A percentile compares a stretch with the other conserved stretches of the same genome.
Evolutionary conservation across 2,329 filamentous ascomycete genomes (phyloP).

Genomic region (Hymenoscyphus occultus): DNA sequence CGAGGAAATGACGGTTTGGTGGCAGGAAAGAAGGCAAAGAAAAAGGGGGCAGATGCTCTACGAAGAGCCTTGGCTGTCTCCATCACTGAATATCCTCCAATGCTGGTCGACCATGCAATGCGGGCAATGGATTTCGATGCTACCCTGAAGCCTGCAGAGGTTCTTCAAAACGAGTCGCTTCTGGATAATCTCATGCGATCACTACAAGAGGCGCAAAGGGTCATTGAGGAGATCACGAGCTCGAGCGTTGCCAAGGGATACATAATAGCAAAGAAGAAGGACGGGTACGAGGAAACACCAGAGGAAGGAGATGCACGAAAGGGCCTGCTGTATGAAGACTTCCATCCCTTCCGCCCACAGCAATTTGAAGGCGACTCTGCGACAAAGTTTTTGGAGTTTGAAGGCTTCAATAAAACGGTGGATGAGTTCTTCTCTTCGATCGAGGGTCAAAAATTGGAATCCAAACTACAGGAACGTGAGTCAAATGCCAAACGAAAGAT

Average conservation of each 20-base stretch:
- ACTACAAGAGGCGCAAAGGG: constrained; percentile 65
- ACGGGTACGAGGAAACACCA: constrained; percentile 35
- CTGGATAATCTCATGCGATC: constrained; percentile 66
- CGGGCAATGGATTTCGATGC: constrained; percentile 67
- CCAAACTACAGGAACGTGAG: constrained; percentile 77
- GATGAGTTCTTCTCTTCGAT: constrained; percentile 98
- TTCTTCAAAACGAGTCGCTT: constrained; percentile 63
- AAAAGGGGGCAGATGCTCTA: constrained; percentile 71
- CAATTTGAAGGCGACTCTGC: constrained; percentile 70
- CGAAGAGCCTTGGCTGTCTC: constrained; percentile 77
- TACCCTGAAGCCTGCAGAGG: constrained; percentile 61
- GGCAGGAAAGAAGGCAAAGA: constrained; percentile 64
- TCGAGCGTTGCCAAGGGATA: constrained; percentile 71
- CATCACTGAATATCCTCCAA: constrained; percentile 84
- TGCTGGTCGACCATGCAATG: constrained; percentile 84
- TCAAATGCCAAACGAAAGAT: constrained; percentile 78
- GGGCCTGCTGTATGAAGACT: constrained; percentile 79
- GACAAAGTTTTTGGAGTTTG: constrained; percentile 69
- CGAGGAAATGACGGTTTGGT: constrained; percentile 51
- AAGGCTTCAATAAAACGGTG: constrained; percentile 87
- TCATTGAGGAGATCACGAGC: constrained; percentile 67
- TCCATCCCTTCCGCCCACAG: constrained; percentile 83
- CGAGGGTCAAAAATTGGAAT: constrained; percentile 89
- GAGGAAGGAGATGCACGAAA: constrained; percentile 40
- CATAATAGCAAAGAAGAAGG: constrained; percentile 72